These are phyloP conservation scores for Kuraishia cidri DNA, from an alignment of 805 yeast species.

Conservation along the genomic window DNA sequence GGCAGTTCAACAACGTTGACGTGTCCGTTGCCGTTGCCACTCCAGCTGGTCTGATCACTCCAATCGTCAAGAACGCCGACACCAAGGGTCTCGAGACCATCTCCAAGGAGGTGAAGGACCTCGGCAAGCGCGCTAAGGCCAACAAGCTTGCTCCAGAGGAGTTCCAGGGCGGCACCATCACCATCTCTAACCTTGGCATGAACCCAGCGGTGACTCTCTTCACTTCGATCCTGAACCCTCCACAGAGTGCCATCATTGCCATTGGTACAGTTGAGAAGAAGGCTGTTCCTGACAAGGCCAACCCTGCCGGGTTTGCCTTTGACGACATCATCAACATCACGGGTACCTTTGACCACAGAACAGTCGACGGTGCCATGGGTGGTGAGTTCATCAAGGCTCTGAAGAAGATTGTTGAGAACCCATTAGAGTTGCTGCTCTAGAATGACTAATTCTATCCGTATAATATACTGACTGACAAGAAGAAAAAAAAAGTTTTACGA, in stretches of 20 bases:
- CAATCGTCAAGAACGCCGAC: slow-evolving; percentile 86
- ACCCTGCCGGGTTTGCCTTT: slow-evolving; percentile 86
- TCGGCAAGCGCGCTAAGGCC: slow-evolving; percentile 93
- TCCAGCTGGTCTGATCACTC: slow-evolving; percentile 94
- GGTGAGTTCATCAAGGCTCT: slow-evolving; percentile 94
- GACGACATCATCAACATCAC: slow-evolving; percentile 89
- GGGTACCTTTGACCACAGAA: slow-evolving; percentile 96
- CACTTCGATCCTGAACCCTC: slow-evolving; percentile 97
- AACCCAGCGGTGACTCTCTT: slow-evolving; percentile 86
- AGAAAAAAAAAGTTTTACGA: too few relatives aligned
- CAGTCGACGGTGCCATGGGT: slow-evolving; percentile 95
- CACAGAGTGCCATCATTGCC: slow-evolving; percentile 91
- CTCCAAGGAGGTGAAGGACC: slow-evolving; percentile 78
- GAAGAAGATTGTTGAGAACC: slow-evolving; percentile 89
- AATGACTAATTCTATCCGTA: not conserved
- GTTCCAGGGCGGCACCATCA: slow-evolving; percentile 98
- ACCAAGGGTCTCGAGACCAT: slow-evolving; percentile 78
- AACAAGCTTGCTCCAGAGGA: slow-evolving; percentile 93
- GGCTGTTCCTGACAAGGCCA: slow-evolving; percentile 87
- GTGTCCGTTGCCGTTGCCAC: slow-evolving; percentile 98
- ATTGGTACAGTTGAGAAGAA: slow-evolving; percentile 88
- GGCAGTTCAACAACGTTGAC: slow-evolving; percentile 88
- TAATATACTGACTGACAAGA: slow-evolving; percentile 1
- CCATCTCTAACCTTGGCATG: slow-evolving; percentile 99
- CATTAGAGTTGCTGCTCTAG: slow-evolving; percentile 83